phyloP scores from a whole-genome alignment of 1,284 basidiomycete species.

The Sporisorium sorghi region DNA sequence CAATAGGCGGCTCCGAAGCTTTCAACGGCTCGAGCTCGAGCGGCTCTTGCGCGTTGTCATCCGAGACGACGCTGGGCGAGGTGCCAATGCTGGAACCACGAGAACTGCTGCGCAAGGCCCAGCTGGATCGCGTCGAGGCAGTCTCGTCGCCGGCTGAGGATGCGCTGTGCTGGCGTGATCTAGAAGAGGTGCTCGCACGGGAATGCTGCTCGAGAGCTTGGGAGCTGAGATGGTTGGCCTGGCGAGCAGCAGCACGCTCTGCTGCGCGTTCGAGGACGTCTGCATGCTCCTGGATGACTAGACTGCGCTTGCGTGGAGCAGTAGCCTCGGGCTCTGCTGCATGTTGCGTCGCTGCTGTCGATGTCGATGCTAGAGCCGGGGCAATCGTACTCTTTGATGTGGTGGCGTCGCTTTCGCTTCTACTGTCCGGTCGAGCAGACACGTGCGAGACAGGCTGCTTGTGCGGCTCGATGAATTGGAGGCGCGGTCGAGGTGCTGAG shows the following conservation, averaged over 20 bases:
- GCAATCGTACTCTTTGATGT: background rate
- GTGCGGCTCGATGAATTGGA: constrained; percentile 42
- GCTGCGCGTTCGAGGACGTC: constrained; percentile 48
- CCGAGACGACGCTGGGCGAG: constrained; percentile 30
- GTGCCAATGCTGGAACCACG: constrained; percentile 31
- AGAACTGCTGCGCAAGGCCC: constrained; percentile 33
- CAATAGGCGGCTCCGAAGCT: constrained; percentile 3
- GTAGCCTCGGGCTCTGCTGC: constrained; percentile 8
- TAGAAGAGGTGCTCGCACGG: constrained; percentile 3
- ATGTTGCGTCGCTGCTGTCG: constrained; percentile 4
- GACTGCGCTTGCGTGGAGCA: constrained; percentile 38
- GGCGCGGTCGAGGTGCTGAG: constrained; percentile 17
- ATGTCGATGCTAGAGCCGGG: background rate
- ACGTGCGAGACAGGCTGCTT: constrained; percentile 8
- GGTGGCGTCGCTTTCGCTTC: background rate
- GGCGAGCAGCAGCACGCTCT: constrained; percentile 42
- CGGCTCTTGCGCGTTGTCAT: constrained; percentile 1
- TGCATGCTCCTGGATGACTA: constrained; percentile 51
- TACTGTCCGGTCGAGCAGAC: constrained; percentile 7
- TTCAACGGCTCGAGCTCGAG: constrained; percentile 10
- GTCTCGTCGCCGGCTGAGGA: constrained; percentile 53
- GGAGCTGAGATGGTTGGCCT: constrained; percentile 18
- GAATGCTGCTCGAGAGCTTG: constrained; percentile 28
- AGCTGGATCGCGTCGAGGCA: constrained; percentile 44
- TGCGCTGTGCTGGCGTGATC: constrained; percentile 33